phyloP scores from a whole-genome alignment of 2,329 filamentous ascomycete genomes.

The Sarocladiaceae sp. region DNA sequence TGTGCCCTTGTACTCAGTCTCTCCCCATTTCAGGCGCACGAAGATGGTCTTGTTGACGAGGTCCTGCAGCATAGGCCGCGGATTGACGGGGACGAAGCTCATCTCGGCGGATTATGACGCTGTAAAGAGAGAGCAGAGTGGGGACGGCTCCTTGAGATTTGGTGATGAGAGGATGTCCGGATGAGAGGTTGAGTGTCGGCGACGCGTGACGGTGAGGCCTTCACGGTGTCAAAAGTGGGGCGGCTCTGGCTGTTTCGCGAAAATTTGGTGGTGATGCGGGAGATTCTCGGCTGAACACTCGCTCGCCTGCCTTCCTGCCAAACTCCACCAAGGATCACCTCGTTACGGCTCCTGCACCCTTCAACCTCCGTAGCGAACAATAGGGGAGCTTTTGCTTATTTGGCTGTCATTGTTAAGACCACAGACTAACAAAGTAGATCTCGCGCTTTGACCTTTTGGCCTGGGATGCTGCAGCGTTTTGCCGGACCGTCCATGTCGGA shows the following conservation, averaged over 20 bases:
- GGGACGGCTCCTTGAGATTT: background rate
- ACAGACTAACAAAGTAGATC: too few species aligned
- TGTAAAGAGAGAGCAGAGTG: background rate
- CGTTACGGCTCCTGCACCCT: background rate
- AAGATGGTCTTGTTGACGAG: constrained; percentile 87
- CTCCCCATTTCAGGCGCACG: constrained; percentile 94
- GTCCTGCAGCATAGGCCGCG: constrained; percentile 90
- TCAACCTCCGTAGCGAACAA: too few species aligned
- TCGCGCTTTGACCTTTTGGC: too few species aligned
- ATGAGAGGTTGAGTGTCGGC: background rate
- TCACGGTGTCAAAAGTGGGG: constrained; percentile 7
- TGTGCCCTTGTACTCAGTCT: constrained; percentile 93
- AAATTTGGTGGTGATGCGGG: constrained; percentile 8
- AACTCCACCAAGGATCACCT: background rate
- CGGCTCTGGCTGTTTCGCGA: background rate
- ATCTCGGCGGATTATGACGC: constrained; percentile 18
- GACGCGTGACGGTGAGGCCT: constrained; percentile 9
- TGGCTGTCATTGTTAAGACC: too few species aligned
- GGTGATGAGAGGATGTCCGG: background rate
- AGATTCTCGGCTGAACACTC: constrained; percentile 2
- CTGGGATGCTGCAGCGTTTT: too few species aligned
- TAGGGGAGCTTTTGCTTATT: too few species aligned
- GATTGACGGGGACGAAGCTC: constrained; percentile 86
- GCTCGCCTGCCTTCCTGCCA: background rate
- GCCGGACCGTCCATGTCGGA: too few species aligned